A percentile compares a stretch with the other conserved stretches of the same genome.
Evolutionary conservation across 805 yeast species (phyloP).

Genomic region (Candida endomychidarum): DNA sequence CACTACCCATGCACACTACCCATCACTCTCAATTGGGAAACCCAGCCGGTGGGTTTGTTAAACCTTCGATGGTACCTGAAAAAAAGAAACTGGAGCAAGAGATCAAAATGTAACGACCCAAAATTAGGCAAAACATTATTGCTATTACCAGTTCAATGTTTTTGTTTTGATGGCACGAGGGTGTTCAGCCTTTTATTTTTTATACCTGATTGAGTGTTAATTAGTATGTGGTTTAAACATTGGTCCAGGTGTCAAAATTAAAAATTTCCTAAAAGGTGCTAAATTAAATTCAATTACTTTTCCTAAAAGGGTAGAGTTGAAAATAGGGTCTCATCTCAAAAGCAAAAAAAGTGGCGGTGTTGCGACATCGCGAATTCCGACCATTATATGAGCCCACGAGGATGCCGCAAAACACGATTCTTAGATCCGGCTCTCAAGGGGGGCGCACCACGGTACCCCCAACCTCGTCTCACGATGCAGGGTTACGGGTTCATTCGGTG

Average conservation of each 20-base stretch:
- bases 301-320: conserved; percentile 2
- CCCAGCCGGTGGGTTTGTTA: too few relatives aligned
- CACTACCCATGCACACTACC: too few relatives aligned
- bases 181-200: background rate
- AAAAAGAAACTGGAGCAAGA: conserved; percentile 1
- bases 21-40: too few relatives aligned
- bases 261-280: background rate
- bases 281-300: conserved; percentile 1
- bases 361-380: conserved; percentile 5
- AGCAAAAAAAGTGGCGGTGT: conserved; percentile 2
- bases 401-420: conserved; percentile 6
- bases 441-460: too few relatives aligned
- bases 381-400: conserved; percentile 1
- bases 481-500: background rate
- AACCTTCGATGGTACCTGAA: conserved; percentile 4
- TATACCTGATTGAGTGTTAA: too few relatives aligned
- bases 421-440: too few relatives aligned
- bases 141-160: background rate
- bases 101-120: conserved; percentile 1
- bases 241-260: too few relatives aligned
- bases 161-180: background rate
- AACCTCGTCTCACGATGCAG: too few relatives aligned
- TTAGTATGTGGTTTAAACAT: too few relatives aligned
- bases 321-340: conserved; percentile 7
- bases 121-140: background rate